phyloP scores from a whole-genome alignment of 805 yeast genomes.

The Lachancea mirantina region DNA sequence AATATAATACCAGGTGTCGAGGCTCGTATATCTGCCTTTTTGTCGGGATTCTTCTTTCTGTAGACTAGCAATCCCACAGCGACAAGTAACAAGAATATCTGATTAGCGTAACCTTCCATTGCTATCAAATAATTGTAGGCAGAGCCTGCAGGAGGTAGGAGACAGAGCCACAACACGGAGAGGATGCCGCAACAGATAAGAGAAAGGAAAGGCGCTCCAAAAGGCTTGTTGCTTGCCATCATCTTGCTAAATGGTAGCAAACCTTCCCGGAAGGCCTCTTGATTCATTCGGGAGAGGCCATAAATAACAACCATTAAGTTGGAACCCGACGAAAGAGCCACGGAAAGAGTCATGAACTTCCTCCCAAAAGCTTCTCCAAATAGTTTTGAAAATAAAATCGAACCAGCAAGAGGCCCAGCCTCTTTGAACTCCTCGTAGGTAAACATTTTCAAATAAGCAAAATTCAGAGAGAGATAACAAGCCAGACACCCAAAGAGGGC shows the following conservation, averaged over 20 bases:
- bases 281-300: slow-evolving; percentile 53
- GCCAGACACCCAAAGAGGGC: slow-evolving; percentile 42
- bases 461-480: slow-evolving; percentile 45
- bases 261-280: slow-evolving; percentile 60
- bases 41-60: slow-evolving; percentile 42
- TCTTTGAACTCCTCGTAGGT: slow-evolving; percentile 45
- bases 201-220: slow-evolving; percentile 49
- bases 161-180: slow-evolving; percentile 29
- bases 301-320: slow-evolving; percentile 57
- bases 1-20: slow-evolving; percentile 41
- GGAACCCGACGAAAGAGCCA: slow-evolving; percentile 57
- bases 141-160: slow-evolving; percentile 32
- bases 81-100: slow-evolving; percentile 42
- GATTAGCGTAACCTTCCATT: slow-evolving; percentile 42
- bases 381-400: slow-evolving; percentile 48
- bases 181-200: slow-evolving; percentile 31
- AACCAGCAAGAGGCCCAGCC: slow-evolving; percentile 55
- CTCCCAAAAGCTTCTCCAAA: slow-evolving; percentile 48
- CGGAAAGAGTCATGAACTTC: slow-evolving; percentile 46
- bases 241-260: slow-evolving; percentile 45
- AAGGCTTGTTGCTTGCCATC: slow-evolving; percentile 51
- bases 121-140: slow-evolving; percentile 38
- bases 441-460: slow-evolving; percentile 50
- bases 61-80: slow-evolving; percentile 53
- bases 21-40: slow-evolving; percentile 47